Evolutionary conservation across 1,139 yeast species (phyloP).

Genomic region (Lodderomyces orthopsilosis): DNA sequence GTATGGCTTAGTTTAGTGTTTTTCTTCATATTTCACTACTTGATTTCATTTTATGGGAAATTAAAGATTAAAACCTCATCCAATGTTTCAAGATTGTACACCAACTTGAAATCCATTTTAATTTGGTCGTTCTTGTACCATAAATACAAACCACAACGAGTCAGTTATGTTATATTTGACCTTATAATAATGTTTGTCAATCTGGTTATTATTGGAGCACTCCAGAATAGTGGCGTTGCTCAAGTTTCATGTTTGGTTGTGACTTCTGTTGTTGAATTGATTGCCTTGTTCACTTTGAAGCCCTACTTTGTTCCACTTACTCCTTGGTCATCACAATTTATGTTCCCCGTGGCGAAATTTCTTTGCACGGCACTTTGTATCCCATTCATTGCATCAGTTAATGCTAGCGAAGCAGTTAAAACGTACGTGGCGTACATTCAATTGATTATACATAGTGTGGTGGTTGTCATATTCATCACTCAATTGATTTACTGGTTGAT

Average conservation of each 20-base stretch:
- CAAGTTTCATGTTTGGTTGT: conserved; percentile 43
- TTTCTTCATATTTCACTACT: conserved; percentile 33
- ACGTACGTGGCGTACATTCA: conserved; percentile 44
- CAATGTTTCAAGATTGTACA: conserved; percentile 39
- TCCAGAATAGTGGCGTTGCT: conserved; percentile 42
- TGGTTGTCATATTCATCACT: conserved; percentile 33
- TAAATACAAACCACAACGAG: conserved; percentile 42
- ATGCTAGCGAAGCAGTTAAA: conserved; percentile 31
- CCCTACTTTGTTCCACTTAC: conserved; percentile 42
- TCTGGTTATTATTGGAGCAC: conserved; percentile 41
- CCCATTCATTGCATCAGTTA: conserved; percentile 35
- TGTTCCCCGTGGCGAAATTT: conserved; percentile 36
- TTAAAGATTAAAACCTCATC: conserved; percentile 17
- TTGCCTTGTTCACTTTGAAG: conserved; percentile 27
- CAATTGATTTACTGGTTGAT: conserved; percentile 33
- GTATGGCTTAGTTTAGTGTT: conserved; percentile 30
- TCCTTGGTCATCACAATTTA: conserved; percentile 39
- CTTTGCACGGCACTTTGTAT: conserved; percentile 39
- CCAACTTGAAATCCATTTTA: conserved; percentile 46
- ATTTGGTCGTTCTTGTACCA: conserved; percentile 48
- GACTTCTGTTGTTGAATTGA: conserved; percentile 32
- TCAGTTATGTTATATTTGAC: conserved; percentile 39
- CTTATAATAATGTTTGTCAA: conserved; percentile 27
- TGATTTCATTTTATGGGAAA: conserved; percentile 19
- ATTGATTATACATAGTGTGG: conserved; percentile 36